A percentile compares a stretch with the other conserved stretches of the same genome.
Conservation (phyloP, 495 filamentous ascomycete genomes). For the Lindgomyces ingoldianus region DNA sequence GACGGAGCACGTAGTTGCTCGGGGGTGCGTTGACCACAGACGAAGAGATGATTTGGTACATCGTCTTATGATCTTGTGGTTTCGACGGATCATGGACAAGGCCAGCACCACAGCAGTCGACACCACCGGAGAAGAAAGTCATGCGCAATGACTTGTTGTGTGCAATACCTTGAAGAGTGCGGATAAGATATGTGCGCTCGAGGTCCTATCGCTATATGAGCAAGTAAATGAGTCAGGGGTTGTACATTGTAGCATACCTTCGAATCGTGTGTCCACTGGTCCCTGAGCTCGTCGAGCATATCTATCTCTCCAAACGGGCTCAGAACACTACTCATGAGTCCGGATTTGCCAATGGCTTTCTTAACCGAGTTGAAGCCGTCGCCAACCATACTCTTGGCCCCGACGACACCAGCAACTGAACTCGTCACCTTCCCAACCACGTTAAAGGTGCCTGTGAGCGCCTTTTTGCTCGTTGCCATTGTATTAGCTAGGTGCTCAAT, state of each 20-base stretch:
- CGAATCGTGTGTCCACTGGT: constrained; percentile 97
- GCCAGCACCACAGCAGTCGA: constrained; percentile 89
- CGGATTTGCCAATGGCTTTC: constrained; percentile 90
- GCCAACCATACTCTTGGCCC: constrained; percentile 86
- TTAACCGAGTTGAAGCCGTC: constrained; percentile 93
- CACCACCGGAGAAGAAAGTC: constrained; percentile 91
- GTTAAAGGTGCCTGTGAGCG: constrained; percentile 93
- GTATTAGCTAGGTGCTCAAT: constrained; percentile 88
- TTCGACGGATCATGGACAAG: constrained; percentile 91
- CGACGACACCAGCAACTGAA: constrained; percentile 90
- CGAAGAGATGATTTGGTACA: constrained; percentile 96
- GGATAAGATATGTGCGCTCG: constrained; percentile 93
- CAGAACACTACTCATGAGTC: constrained; percentile 89
- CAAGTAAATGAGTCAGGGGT: constrained; percentile 3
- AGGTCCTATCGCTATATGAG: constrained; percentile 61
- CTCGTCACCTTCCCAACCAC: constrained; percentile 90
- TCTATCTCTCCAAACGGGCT: constrained; percentile 98
- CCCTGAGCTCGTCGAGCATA: constrained; percentile 87
- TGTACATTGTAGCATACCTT: constrained; percentile 57
- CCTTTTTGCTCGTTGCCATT: constrained; percentile 92
- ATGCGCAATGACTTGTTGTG: constrained; percentile 92
- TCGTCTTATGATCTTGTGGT: constrained; percentile 93
- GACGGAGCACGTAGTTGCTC: constrained; percentile 78
- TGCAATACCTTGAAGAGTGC: constrained; percentile 90
- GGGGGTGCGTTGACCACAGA: constrained; percentile 88